phyloP scores from a whole-genome alignment of 306 rosid genomes.

The Arachis stenosperma region DNA sequence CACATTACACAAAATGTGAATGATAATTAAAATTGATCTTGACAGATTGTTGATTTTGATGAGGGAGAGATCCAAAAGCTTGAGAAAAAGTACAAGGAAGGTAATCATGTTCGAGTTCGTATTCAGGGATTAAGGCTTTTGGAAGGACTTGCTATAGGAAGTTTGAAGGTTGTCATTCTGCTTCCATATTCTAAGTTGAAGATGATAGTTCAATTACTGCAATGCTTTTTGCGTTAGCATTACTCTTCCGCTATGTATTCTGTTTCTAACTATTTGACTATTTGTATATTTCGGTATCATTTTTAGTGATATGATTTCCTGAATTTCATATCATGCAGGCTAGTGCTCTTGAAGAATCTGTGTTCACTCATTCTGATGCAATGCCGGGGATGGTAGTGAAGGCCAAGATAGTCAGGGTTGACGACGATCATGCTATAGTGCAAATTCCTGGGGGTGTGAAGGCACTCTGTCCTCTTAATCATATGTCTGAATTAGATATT shows the following conservation, averaged over 20 bases:
- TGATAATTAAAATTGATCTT: constrained; percentile 33
- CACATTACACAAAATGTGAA: constrained; percentile 18
- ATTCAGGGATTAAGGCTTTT: constrained; percentile 85
- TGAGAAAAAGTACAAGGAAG: constrained; percentile 89
- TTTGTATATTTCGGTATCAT: not conserved
- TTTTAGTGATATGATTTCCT: constrained; percentile 16
- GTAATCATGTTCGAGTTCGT: constrained; percentile 76
- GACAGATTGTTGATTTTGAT: constrained; percentile 79
- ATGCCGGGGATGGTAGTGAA: constrained; percentile 90
- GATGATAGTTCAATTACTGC: constrained; percentile 18
- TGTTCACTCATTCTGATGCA: constrained; percentile 87
- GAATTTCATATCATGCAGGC: constrained; percentile 59
- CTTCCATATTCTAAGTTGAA: constrained; percentile 4
- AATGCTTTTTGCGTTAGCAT: constrained; percentile 5
- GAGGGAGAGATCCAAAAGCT: constrained; percentile 73
- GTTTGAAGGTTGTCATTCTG: constrained; percentile 66
- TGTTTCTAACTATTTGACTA: not conserved
- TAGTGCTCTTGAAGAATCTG: constrained; percentile 83
- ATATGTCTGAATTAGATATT: constrained; percentile 97
- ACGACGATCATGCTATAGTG: constrained; percentile 88
- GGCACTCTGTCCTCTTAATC: constrained; percentile 92
- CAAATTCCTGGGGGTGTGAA: constrained; percentile 97
- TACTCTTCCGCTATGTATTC: constrained; percentile 3
- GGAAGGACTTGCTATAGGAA: constrained; percentile 95
- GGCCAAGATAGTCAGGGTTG: constrained; percentile 82